Evolutionary conservation across 768 basidiomycete genomes (phyloP).

Genomic region (Podaxis sp.): DNA sequence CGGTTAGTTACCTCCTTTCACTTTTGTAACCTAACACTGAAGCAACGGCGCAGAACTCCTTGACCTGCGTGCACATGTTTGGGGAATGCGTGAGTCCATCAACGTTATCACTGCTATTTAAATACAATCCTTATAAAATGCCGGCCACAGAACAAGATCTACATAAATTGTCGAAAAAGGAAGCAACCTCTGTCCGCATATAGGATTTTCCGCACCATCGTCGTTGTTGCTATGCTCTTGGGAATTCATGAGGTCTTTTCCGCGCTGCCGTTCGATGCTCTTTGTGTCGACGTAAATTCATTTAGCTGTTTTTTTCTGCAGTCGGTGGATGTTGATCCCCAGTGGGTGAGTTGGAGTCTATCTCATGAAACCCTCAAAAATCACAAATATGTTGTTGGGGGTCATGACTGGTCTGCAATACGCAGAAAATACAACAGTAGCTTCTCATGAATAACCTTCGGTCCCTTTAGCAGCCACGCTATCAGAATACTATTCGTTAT

Average conservation of each 20-base stretch:
- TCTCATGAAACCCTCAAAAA: background rate
- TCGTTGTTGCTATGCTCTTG: constrained; percentile 14
- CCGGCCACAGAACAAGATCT: constrained; percentile 74
- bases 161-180: constrained; percentile 70
- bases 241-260: constrained; percentile 1
- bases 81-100: constrained; percentile 77
- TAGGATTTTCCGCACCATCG: constrained; percentile 21
- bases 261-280: background rate
- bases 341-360: background rate
- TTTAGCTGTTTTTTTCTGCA: background rate
- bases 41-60: constrained; percentile 59
- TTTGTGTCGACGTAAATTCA: background rate
- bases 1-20: constrained; percentile 42
- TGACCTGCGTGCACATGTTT: constrained; percentile 77
- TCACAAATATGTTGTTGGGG: too few relatives aligned
- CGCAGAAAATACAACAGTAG: background rate
- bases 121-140: background rate
- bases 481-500: background rate
- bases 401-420: background rate
- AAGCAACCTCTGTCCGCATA: constrained; percentile 58
- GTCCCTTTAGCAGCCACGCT: background rate
- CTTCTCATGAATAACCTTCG: background rate
- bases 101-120: background rate
- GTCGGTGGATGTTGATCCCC: background rate
- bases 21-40: background rate